phyloP scores from a whole-genome alignment of 305 asterid species.

The Euphrasia arctica region DNA sequence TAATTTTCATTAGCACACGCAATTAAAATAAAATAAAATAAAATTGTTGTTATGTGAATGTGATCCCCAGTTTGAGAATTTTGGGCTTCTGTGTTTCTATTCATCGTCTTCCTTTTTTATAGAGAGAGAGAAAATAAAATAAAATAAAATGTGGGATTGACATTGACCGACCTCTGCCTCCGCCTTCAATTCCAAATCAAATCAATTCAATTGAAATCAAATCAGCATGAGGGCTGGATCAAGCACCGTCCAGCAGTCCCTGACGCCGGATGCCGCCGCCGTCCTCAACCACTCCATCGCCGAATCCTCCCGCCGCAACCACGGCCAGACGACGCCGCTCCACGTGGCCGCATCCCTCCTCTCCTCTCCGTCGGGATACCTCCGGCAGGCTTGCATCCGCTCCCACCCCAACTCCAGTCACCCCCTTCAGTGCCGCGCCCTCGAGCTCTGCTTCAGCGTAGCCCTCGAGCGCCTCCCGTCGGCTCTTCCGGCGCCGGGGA shows the following conservation, averaged over 20 bases:
- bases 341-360: slow-evolving; percentile 90
- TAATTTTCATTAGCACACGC: slow-evolving; percentile 4
- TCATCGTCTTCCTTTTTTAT: neutral
- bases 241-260: slow-evolving; percentile 77
- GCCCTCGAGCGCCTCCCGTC: slow-evolving; percentile 85
- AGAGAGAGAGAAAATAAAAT: neutral
- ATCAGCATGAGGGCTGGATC: slow-evolving; percentile 67
- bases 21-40: neutral
- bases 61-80: neutral
- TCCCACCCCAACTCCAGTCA: slow-evolving; percentile 91
- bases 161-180: too few species aligned
- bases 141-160: neutral
- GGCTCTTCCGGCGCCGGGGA: slow-evolving; percentile 48
- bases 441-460: slow-evolving; percentile 90
- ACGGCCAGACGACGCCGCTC: slow-evolving; percentile 92
- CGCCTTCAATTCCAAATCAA: too few species aligned
- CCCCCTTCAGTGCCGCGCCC: slow-evolving; percentile 90
- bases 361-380: slow-evolving; percentile 61
- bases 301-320: slow-evolving; percentile 78
- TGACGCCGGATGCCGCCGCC: slow-evolving; percentile 74
- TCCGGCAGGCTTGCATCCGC: slow-evolving; percentile 82
- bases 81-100: neutral
- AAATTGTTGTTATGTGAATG: neutral
- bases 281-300: slow-evolving; percentile 68
- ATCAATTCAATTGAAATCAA: too few species aligned